Evolutionary conservation across 305 asterid species (phyloP), one percentile per base, ranked within the genome.

Genomic region (Galium porrigens): DNA sequence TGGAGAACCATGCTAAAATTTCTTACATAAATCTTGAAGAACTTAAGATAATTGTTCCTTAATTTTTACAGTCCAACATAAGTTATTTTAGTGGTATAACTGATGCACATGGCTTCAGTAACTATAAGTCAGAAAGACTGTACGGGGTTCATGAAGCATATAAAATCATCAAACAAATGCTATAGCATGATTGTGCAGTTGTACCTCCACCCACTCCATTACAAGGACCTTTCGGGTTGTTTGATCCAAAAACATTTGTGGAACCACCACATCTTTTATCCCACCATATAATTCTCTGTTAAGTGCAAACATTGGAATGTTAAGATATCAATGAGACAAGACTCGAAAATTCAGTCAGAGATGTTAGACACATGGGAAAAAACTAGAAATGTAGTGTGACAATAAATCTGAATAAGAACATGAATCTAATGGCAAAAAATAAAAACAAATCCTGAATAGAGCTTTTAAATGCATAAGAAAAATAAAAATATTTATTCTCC

Each of bases 121-220:
- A 58, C 27, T 33, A 15, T 42, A 33, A 10, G 39, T 22, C 29
- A 57, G 39, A 30, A 57, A 25, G 9, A 30, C 44, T 58, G 44
- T 20, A 33, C 12, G 17, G n/a, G 20, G 33, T 58, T 30, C 22
- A 15, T 41, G 3, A 5, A 15, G 36, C 63, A n/a, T 17, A 14
- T 22, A 59, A n/a, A n/a, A 15, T 10, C 27, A 59, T 58, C 42
- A 5, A 15, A 14, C 6, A 27, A 58, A 32, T 34, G 69, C 60
- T 44, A 11, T 42, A 39, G 46, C 56, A 49, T 55, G 65, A 61
- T 41, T 30, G 61, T 56, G 65, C 14, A 65, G 73, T 59, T 74
- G 66, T 84, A 90, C 97, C 97, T 90, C 96, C 67, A 90, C 63
- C 96, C 97, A 86, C 72, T 88, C 79, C 97, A 90, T 90, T 77